Base-by-base conservation (phyloP, 306 rosid genomes). In the Quercus cerris region DNA sequence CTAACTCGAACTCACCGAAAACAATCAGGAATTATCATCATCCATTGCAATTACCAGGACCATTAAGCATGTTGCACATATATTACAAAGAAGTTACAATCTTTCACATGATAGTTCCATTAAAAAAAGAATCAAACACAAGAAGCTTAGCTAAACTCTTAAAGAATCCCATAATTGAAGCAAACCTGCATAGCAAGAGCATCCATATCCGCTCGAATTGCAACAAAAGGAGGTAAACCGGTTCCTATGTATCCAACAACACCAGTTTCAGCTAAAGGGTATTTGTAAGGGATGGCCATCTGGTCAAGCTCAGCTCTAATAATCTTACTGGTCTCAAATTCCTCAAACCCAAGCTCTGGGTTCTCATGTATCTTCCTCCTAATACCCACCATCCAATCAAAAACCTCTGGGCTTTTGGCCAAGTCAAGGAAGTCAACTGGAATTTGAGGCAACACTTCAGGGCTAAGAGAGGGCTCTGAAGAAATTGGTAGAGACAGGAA, bases 181-280 rank as follows among this genome's bases (percentile, higher is more conserved):
- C 46, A 30, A 7, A 94, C 99, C 97, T 90, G 90, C 80, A 91
- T 82, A 55, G 83, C 78, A 52, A 92, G 91, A 82, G 98, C 98
- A 87, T 92, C 98, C 97, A 92, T 94, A 75, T 94, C 97, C 18
- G 97, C 95, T 77, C 98, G 87, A 41, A 94, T 74, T 30, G 98
- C 98, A 58, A 92, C 97, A 84, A 88, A 91, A 68, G 98, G 98
- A 14, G 97, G 82, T 0, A 38, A 57, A 2, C 93, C 89, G 15
- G 92, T 84, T 56, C 98, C 98, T 44, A 94, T 72, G 76, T 80
- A 90, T 73, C 88, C 97, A 46, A 94, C 75, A 62, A 94, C 86
- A 64, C 98, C 98, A 2, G 98, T 92, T 5, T 82, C 63, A 20
- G 97, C 94, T 58, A 94, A 68, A 58, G 97, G 97, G 85, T 92